Conservation (phyloP, 1,139 yeast genomes). For the Suhomyces panamericanus region DNA sequence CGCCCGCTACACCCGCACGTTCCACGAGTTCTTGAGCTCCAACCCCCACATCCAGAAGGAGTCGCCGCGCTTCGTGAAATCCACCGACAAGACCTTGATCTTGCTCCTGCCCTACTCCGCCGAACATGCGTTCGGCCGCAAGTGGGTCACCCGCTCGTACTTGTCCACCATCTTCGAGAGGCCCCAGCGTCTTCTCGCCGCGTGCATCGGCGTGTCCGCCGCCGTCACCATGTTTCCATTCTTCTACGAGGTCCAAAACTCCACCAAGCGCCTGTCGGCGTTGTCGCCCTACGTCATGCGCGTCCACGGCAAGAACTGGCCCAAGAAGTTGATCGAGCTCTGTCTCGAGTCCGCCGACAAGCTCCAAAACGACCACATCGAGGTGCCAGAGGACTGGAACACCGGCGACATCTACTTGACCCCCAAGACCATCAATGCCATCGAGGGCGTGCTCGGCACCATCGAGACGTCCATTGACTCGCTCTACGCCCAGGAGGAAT, state of each 20-base stretch:
- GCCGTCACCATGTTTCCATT: slow-evolving; percentile 73
- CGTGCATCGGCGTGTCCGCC: slow-evolving; percentile 75
- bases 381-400: slow-evolving; percentile 82
- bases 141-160: slow-evolving; percentile 74
- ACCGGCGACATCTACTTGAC: slow-evolving; percentile 80
- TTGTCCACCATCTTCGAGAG: slow-evolving; percentile 75
- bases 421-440: slow-evolving; percentile 66
- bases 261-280: slow-evolving; percentile 49
- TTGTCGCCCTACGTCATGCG: slow-evolving; percentile 60
- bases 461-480: slow-evolving; percentile 70
- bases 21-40: slow-evolving; percentile 49
- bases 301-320: slow-evolving; percentile 81
- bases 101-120: slow-evolving; percentile 60
- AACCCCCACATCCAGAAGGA: slow-evolving; percentile 58
- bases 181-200: slow-evolving; percentile 77
- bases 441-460: slow-evolving; percentile 80
- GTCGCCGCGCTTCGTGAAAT: slow-evolving; percentile 46
- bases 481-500: slow-evolving; percentile 15
- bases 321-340: slow-evolving; percentile 55
- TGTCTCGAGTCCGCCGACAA: slow-evolving; percentile 62
- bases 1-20: slow-evolving; percentile 41
- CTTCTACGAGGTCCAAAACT: slow-evolving; percentile 53
- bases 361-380: slow-evolving; percentile 56
- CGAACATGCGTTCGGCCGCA: slow-evolving; percentile 70
- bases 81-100: slow-evolving; percentile 51